phyloP scores from a whole-genome alignment of 495 filamentous ascomycete genomes.

The Schizothecium vesticola region DNA sequence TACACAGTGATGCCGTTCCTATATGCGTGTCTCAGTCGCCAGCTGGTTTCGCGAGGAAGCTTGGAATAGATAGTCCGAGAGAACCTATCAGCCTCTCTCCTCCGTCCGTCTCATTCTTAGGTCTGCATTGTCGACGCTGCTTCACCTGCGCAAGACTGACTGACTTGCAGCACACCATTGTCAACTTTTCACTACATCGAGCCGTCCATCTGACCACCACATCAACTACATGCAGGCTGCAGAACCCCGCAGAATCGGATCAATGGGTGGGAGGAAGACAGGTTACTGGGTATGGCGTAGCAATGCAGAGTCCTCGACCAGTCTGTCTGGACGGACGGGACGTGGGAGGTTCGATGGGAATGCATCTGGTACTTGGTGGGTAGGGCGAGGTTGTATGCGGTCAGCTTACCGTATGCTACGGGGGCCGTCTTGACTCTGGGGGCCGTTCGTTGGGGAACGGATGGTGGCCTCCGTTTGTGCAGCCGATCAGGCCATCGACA shows the following conservation, averaged over 20 bases:
- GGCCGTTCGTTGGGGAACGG: background rate
- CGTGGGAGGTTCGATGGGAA: background rate
- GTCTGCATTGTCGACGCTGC: too few relatives aligned
- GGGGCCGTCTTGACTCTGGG: too few relatives aligned
- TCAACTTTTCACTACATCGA: background rate
- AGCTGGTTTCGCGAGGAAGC: too few relatives aligned
- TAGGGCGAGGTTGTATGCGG: background rate
- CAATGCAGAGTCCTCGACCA: background rate
- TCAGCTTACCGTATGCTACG: background rate
- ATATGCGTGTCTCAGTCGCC: too few relatives aligned
- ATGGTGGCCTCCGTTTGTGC: background rate
- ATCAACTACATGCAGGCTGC: background rate
- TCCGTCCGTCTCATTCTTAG: too few relatives aligned
- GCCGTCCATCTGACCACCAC: background rate
- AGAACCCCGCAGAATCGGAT: background rate
- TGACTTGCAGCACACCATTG: background rate
- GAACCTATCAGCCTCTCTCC: background rate
- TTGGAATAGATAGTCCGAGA: background rate
- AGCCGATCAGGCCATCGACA: background rate
- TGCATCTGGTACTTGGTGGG: background rate
- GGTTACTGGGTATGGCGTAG: background rate
- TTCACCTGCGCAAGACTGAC: too few relatives aligned
- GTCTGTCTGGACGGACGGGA: background rate
- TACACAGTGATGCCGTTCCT: too few relatives aligned
- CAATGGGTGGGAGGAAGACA: background rate